Evolutionary conservation across 805 yeast species (phyloP).

Genomic region (Lipomyces chichibuensis): DNA sequence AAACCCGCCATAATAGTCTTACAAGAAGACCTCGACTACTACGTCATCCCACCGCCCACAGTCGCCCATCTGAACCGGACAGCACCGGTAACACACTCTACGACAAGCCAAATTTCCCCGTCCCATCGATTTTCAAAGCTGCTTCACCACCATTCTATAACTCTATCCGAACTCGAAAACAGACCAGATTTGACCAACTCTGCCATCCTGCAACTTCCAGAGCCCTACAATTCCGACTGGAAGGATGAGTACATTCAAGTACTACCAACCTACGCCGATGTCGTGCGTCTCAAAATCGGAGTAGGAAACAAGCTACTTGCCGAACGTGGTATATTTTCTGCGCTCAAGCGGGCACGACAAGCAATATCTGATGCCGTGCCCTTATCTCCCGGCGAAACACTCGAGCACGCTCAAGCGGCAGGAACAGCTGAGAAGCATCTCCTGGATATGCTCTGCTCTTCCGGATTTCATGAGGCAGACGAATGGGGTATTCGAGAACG

Average conservation of each 20-base stretch:
- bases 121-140: conserved; percentile 18
- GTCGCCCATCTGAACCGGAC: conserved; percentile 39
- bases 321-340: conserved; percentile 70
- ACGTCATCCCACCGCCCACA: conserved; percentile 74
- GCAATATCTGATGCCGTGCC: not conserved
- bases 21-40: conserved; percentile 91
- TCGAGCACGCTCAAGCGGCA: conserved; percentile 29
- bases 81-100: not conserved
- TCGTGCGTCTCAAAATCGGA: conserved; percentile 67
- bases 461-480: conserved; percentile 72
- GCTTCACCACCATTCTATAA: conserved; percentile 14
- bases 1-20: conserved; percentile 91
- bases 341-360: conserved; percentile 45
- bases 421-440: conserved; percentile 95
- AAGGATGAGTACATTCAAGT: conserved; percentile 15
- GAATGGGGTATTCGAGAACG: conserved; percentile 88
- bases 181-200: not conserved
- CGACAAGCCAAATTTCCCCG: conserved; percentile 6
- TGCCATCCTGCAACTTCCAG: conserved; percentile 9
- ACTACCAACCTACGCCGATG: conserved; percentile 50
- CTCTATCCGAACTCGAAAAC: not conserved
- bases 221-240: conserved; percentile 14
- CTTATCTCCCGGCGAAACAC: conserved; percentile 21
- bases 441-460: conserved; percentile 89
- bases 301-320: conserved; percentile 69